phyloP scores from a whole-genome alignment of 345 rosid species.

The Hibiscus trionum region DNA sequence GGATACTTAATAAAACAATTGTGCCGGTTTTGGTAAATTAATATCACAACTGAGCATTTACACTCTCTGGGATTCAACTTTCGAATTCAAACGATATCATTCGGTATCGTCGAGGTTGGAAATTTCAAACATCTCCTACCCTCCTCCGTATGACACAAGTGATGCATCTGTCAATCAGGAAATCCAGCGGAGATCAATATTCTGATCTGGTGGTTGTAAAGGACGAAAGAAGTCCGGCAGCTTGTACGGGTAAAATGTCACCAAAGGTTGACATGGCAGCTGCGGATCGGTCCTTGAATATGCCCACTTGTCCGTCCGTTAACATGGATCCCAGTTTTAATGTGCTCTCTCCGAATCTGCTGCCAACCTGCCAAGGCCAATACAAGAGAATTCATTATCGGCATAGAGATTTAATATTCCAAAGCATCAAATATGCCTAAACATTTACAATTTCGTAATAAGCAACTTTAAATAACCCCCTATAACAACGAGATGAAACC shows the following conservation, averaged over 20 bases:
- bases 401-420: neutral
- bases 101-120: neutral
- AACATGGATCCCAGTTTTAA: constrained; percentile 84
- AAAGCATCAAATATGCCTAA: neutral
- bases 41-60: too few relatives aligned
- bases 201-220: constrained; percentile 69
- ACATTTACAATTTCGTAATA: neutral
- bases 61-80: too few relatives aligned
- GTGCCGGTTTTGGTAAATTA: too few relatives aligned
- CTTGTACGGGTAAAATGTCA: constrained; percentile 89
- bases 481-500: neutral
- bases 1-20: too few relatives aligned
- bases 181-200: constrained; percentile 22
- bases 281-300: constrained; percentile 95
- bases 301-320: constrained; percentile 97
- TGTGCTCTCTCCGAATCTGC: constrained; percentile 97
- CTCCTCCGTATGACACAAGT: neutral
- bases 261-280: constrained; percentile 96
- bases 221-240: constrained; percentile 95
- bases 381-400: constrained; percentile 7
- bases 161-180: neutral
- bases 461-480: neutral
- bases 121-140: neutral
- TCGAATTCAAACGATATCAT: too few relatives aligned
- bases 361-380: constrained; percentile 60